Evolutionary conservation across 257 asterid species (phyloP), one percentile per base, ranked within the genome.

Genomic region (Fraxinus americana): DNA sequence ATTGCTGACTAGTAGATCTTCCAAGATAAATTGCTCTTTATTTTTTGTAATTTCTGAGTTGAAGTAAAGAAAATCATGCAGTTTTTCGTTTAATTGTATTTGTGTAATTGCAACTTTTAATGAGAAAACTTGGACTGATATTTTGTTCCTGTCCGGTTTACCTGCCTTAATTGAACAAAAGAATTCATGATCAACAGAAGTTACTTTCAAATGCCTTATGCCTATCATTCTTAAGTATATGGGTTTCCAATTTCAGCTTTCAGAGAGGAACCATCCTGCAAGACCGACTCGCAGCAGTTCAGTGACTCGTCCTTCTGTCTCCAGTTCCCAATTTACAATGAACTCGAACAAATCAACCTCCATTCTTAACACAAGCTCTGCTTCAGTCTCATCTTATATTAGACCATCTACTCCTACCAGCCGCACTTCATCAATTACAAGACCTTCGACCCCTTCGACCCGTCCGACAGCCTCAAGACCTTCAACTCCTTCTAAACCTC

Each of bases 381-480:
- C 98, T 77, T 96, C 99, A 1, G 97, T 96, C 77, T 93, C 98
- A 50, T 96, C 99, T 70, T 91, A 96, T 82, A 96, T 93, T 76
- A 89, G 99, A 80, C 94, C 98, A 77, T 94, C 99, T 71, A 92
- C 99, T 63, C 99, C 97, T 2, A 63, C 17, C 52, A 86, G 82
- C 71, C 96, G 96, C 65, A 84, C 97, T 59, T 93, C 97, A 79
- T 89, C 97, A 52, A 82, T 85, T 39, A 57, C 94, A 79, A 92
- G 97, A 82, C 94, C 98, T 71, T 92, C 98, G 29, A 87, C 97
- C 70, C 96, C 98, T 61, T 90, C 97, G 72, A 38, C 92, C 48
- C 94, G 93, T 68, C 82, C 98, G 39, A 34, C 92, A 13, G 77
- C 82, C 57, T 89, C 97, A 74, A 92, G 99, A 80, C 87, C 98